Percentiles rank a stretch among this genome's conserved stretches.
Conservation (phyloP, 441 rosid species). For the Rhodomyrtus psidioides region DNA sequence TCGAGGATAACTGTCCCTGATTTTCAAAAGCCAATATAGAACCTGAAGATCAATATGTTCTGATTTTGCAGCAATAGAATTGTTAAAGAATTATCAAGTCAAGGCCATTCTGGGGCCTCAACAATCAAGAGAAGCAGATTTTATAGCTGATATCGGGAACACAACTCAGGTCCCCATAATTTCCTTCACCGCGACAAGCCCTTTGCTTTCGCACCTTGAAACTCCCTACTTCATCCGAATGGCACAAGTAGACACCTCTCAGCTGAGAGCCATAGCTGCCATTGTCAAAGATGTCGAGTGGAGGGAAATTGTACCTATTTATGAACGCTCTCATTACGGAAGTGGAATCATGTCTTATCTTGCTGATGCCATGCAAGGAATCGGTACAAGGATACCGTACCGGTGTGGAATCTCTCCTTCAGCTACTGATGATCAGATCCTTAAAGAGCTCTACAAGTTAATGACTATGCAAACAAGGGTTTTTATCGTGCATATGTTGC, state of each 20-base stretch:
- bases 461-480: conserved; percentile 22
- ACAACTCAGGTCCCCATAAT: conserved; percentile 31
- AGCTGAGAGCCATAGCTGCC: conserved; percentile 25
- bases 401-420: conserved; percentile 18
- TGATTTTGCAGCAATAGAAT: conserved; percentile 25
- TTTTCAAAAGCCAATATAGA: not conserved
- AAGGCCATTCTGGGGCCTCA: conserved; percentile 41
- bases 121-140: conserved; percentile 26
- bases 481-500: conserved; percentile 26
- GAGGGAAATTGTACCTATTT: conserved; percentile 18
- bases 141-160: conserved; percentile 18
- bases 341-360: conserved; percentile 26
- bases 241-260: conserved; percentile 24
- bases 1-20: not conserved
- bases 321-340: conserved; percentile 31
- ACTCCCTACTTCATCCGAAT: conserved; percentile 29
- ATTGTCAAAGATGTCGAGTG: conserved; percentile 24
- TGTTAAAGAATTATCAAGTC: conserved; percentile 32
- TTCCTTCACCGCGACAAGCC: conserved; percentile 34
- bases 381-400: not conserved
- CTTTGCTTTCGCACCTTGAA: conserved; percentile 17
- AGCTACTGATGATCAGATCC: conserved; percentile 16
- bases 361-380: conserved; percentile 18
- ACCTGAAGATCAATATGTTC: not conserved
- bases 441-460: conserved; percentile 14